Conservation (phyloP, 1,139 yeast genomes). For the Taphrina populina region DNA sequence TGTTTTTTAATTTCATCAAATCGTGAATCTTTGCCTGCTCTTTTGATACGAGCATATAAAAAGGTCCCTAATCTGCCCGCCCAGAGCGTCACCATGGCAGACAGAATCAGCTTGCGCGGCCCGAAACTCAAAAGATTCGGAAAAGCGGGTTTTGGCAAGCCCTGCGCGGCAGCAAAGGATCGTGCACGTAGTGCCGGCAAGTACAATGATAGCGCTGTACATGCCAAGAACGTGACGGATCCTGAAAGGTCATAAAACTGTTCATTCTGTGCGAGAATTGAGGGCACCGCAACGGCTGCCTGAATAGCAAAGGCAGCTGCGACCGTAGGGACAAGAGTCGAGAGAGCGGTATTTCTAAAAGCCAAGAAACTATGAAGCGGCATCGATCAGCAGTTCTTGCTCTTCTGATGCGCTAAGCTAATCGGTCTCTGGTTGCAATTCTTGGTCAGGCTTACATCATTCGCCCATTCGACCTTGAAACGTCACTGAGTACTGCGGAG, state of each 20-base stretch:
- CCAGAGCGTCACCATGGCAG: slow-evolving; percentile 29
- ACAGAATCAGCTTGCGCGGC: slow-evolving; percentile 14
- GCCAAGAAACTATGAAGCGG: slow-evolving; percentile 20
- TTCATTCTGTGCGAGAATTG: slow-evolving; percentile 27
- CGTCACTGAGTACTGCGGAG: too few relatives aligned
- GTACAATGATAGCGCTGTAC: slow-evolving; percentile 26
- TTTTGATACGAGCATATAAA: slow-evolving; percentile 18
- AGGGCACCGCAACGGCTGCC: slow-evolving; percentile 26
- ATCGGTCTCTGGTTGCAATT: too few relatives aligned
- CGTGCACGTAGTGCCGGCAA: slow-evolving; percentile 28
- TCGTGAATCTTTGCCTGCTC: slow-evolving; percentile 30
- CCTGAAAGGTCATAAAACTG: slow-evolving; percentile 32
- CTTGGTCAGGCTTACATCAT: too few relatives aligned
- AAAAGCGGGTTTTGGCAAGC: slow-evolving; percentile 17
- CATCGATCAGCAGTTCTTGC: slow-evolving; percentile 5
- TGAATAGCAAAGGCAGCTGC: slow-evolving; percentile 27
- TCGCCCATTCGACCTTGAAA: too few relatives aligned
- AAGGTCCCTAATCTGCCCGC: slow-evolving; percentile 30
- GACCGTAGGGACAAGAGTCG: slow-evolving; percentile 23
- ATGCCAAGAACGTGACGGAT: slow-evolving; percentile 15
- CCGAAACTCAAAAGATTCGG: slow-evolving; percentile 16
- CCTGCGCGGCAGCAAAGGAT: slow-evolving; percentile 10
- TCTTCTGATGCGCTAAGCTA: too few relatives aligned
- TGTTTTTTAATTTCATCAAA: slow-evolving; percentile 30
- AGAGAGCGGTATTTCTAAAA: slow-evolving; percentile 25